phyloP scores from a whole-genome alignment of 2,329 filamentous ascomycete species.

The Zalaria sp. region DNA sequence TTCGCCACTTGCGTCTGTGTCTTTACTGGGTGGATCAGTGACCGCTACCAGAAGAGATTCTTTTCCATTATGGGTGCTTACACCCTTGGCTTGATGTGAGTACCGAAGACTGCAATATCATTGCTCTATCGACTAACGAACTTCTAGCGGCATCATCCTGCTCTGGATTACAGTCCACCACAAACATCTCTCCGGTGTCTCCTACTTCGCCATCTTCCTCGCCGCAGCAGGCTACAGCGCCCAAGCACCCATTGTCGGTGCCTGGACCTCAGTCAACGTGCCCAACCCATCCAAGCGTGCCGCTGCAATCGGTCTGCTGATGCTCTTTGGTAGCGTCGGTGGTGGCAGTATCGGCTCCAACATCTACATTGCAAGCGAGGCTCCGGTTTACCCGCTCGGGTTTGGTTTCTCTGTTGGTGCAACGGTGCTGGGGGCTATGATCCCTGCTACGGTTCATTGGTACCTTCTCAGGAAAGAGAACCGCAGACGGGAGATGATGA shows the following conservation, averaged over 20 bases:
- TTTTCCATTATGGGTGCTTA: too few species aligned
- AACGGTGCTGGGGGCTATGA: constrained; percentile 12
- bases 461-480: constrained; percentile 20
- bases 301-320: constrained; percentile 25
- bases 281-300: constrained; percentile 21
- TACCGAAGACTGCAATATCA: too few species aligned
- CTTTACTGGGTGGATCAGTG: too few species aligned
- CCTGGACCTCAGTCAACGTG: constrained; percentile 19
- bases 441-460: constrained; percentile 15
- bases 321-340: constrained; percentile 26
- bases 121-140: too few species aligned
- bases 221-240: neutral
- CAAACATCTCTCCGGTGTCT: too few species aligned
- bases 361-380: constrained; percentile 16
- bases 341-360: constrained; percentile 26
- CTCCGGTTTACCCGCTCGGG: constrained; percentile 13
- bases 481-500: constrained; percentile 7
- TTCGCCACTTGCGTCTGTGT: too few species aligned
- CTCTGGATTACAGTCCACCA: too few species aligned
- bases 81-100: too few species aligned
- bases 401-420: constrained; percentile 19
- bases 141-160: too few species aligned
- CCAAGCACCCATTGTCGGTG: constrained; percentile 12
- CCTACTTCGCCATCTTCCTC: too few species aligned
- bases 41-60: too few species aligned